Percentiles rank a stretch among this genome's conserved stretches.
These are phyloP conservation scores for Trichoderma asperelloides DNA, from an alignment of 495 filamentous ascomycete species.

Conservation along the genomic window DNA sequence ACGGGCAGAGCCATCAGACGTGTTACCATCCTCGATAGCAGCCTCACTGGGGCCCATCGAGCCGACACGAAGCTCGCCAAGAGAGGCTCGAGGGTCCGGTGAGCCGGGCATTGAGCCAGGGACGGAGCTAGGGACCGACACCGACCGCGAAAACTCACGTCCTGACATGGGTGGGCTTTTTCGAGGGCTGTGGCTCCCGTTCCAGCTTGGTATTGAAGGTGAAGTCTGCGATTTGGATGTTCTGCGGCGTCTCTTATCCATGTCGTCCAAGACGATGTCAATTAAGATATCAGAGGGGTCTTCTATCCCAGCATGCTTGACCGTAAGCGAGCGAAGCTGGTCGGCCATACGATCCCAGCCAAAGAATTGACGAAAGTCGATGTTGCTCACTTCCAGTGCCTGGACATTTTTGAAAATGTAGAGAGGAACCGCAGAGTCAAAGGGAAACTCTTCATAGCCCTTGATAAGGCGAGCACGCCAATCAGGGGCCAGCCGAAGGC, in stretches of 20 bases:
- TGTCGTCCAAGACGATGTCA: slow-evolving; percentile 90
- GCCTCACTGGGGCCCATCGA: slow-evolving; percentile 33
- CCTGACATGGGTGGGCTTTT: slow-evolving; percentile 46
- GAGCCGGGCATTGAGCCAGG: slow-evolving; percentile 37
- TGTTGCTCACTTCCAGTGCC: slow-evolving; percentile 83
- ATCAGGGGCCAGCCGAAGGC: slow-evolving; percentile 78
- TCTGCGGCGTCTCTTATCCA: slow-evolving; percentile 79
- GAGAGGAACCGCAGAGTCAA: slow-evolving; percentile 93
- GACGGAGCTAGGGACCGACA: slow-evolving; percentile 36
- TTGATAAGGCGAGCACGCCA: slow-evolving; percentile 78
- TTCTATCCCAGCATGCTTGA: slow-evolving; percentile 80
- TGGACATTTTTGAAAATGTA: slow-evolving; percentile 94
- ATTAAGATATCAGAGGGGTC: slow-evolving; percentile 85
- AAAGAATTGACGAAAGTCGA: slow-evolving; percentile 93
- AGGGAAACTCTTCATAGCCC: slow-evolving; percentile 95
- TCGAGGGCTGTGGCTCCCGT: slow-evolving; percentile 49
- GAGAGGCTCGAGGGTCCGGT: slow-evolving; percentile 44
- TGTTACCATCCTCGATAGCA: slow-evolving; percentile 22
- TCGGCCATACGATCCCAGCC: slow-evolving; percentile 93
- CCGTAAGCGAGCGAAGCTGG: slow-evolving; percentile 78
- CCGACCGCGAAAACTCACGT: slow-evolving; percentile 46
- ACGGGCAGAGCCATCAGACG: slow-evolving; percentile 28
- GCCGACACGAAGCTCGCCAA: slow-evolving; percentile 35
- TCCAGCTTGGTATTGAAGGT: slow-evolving; percentile 53
- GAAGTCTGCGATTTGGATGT: slow-evolving; percentile 79